Evolutionary conservation across 2,329 filamentous ascomycete species (phyloP).

Genomic region (Zymoseptoria ardabiliae): DNA sequence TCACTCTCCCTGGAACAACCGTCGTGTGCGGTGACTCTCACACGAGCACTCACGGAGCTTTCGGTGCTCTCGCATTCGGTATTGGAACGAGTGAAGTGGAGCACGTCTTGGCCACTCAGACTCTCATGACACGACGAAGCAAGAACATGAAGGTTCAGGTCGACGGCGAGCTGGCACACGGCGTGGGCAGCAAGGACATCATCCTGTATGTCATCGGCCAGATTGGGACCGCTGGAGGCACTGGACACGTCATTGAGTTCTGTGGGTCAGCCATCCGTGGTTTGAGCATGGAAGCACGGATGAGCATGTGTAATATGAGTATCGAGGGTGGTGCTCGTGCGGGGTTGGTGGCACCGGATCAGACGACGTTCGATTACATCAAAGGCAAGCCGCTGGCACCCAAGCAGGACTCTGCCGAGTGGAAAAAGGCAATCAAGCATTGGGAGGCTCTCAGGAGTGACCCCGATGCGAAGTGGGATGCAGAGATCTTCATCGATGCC

Average conservation of each 20-base stretch:
- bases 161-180: conserved; percentile 79
- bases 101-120: conserved; percentile 95
- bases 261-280: conserved; percentile 85
- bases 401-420: conserved; percentile 73
- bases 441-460: conserved; percentile 85
- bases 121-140: conserved; percentile 84
- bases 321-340: conserved; percentile 93
- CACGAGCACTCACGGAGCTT: conserved; percentile 95
- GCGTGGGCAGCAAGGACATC: conserved; percentile 94
- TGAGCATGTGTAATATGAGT: conserved; percentile 99
- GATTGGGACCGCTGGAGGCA: conserved; percentile 93
- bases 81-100: conserved; percentile 98
- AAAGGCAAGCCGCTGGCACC: conserved; percentile 85
- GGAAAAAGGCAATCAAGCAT: conserved; percentile 80
- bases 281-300: conserved; percentile 92
- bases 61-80: conserved; percentile 88
- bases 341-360: conserved; percentile 93
- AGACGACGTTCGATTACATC: conserved; percentile 90
- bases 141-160: conserved; percentile 99
- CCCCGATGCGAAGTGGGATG: conserved; percentile 80
- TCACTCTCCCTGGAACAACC: conserved; percentile 93
- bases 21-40: conserved; percentile 97
- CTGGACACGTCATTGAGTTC: conserved; percentile 91
- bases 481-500: conserved; percentile 79
- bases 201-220: conserved; percentile 86